phyloP scores from a whole-genome alignment of 1,284 basidiomycete species.

The Ceratobasidium sp. region DNA sequence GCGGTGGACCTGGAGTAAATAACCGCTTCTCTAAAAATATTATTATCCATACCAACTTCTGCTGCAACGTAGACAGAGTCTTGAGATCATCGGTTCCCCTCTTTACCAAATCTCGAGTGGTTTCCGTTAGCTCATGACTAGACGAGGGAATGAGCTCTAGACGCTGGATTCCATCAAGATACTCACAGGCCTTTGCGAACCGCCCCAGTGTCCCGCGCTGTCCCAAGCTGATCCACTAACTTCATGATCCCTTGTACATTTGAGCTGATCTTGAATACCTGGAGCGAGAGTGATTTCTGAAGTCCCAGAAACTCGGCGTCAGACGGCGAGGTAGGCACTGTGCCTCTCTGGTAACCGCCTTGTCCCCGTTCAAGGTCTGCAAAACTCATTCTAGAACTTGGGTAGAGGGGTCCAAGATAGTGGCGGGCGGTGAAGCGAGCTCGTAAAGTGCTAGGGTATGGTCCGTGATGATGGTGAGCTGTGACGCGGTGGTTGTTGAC shows the following conservation, averaged over 20 bases:
- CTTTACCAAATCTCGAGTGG: slow-evolving; percentile 94
- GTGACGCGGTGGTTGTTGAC: slow-evolving; percentile 43
- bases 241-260: slow-evolving; percentile 97
- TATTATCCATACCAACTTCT: slow-evolving; percentile 66
- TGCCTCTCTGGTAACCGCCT: slow-evolving; percentile 26
- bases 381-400: slow-evolving; percentile 47
- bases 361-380: slow-evolving; percentile 50
- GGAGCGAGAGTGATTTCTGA: slow-evolving; percentile 89
- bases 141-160: slow-evolving; percentile 14
- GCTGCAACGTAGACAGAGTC: slow-evolving; percentile 79
- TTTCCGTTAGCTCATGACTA: slow-evolving; percentile 86
- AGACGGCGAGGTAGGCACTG: slow-evolving; percentile 35
- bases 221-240: slow-evolving; percentile 91
- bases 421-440: neutral
- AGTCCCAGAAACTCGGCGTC: slow-evolving; percentile 81
- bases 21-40: neutral
- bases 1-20: slow-evolving; percentile 25
- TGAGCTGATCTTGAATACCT: slow-evolving; percentile 98
- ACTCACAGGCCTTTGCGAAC: slow-evolving; percentile 85
- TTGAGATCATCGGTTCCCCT: slow-evolving; percentile 93
- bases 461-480: slow-evolving; percentile 9
- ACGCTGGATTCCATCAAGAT: neutral
- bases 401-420: neutral
- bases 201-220: slow-evolving; percentile 77
- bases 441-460: neutral